A percentile compares a stretch with the other conserved stretches of the same genome.
Conservation (phyloP, 495 filamentous ascomycete species). For the Penicillium herquei region DNA sequence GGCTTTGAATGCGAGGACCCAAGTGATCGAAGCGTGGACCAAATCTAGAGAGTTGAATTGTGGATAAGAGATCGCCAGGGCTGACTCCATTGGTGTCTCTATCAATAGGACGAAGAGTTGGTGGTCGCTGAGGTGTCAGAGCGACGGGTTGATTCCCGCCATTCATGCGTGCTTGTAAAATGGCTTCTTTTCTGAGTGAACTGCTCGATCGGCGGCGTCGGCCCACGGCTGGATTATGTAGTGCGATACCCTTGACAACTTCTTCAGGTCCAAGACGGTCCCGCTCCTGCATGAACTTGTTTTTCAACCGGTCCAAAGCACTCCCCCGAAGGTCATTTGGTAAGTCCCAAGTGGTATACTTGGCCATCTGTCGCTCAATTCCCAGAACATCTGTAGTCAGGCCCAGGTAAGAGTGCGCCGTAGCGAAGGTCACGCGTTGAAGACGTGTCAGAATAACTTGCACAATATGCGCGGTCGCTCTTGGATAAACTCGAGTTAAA, state of each 20-base stretch:
- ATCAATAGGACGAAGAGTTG: neutral
- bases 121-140: conserved; percentile 14
- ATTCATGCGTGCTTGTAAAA: conserved; percentile 60
- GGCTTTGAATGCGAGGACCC: conserved; percentile 43
- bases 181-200: conserved; percentile 76
- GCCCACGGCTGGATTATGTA: conserved; percentile 76
- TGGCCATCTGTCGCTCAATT: conserved; percentile 88
- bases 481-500: conserved; percentile 91
- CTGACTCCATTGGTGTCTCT: conserved; percentile 48
- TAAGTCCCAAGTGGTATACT: conserved; percentile 85
- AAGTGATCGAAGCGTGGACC: conserved; percentile 39
- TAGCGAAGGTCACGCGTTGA: conserved; percentile 90
- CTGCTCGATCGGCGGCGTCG: conserved; percentile 70
- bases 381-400: conserved; percentile 85
- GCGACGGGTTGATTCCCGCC: conserved; percentile 24
- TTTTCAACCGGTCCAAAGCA: conserved; percentile 82
- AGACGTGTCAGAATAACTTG: conserved; percentile 94
- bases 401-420: conserved; percentile 90
- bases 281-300: conserved; percentile 84
- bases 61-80: conserved; percentile 78
- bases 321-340: conserved; percentile 88
- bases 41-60: conserved; percentile 69
- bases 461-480: conserved; percentile 94
- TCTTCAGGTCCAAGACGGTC: conserved; percentile 85
- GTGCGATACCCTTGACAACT: conserved; percentile 86